phyloP scores from a whole-genome alignment of 1,284 basidiomycete species.

The Rugosomyces carneus region DNA sequence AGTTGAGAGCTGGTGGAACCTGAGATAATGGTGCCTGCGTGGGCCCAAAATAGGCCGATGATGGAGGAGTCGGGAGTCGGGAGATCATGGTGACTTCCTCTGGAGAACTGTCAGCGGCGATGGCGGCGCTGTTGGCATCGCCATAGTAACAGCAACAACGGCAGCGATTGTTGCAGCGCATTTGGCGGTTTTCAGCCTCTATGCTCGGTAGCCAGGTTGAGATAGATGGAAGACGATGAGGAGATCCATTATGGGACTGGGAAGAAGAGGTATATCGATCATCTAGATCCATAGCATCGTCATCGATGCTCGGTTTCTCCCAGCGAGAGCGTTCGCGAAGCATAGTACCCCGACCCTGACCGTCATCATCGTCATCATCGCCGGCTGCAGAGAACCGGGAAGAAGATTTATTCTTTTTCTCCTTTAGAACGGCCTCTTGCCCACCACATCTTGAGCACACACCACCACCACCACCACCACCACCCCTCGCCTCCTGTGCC shows the following conservation, averaged over 20 bases:
- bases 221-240: conserved; percentile 33
- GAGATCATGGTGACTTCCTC: conserved; percentile 13
- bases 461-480: not conserved
- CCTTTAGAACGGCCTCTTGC: too few species aligned
- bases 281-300: not conserved
- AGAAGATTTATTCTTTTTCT: too few species aligned
- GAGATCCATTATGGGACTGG: not conserved
- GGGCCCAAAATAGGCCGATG: conserved; percentile 36
- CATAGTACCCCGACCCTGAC: not conserved
- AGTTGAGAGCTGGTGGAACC: conserved; percentile 27
- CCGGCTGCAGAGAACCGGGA: too few species aligned
- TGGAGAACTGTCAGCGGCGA: not conserved
- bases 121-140: conserved; percentile 5
- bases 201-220: conserved; percentile 35
- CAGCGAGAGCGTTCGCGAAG: not conserved
- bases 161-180: conserved; percentile 25
- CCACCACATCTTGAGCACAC: conserved; percentile 16
- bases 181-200: conserved; percentile 6
- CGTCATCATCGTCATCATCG: not conserved
- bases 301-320: not conserved
- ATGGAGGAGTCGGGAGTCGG: conserved; percentile 40
- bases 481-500: not conserved
- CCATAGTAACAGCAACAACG: conserved; percentile 18
- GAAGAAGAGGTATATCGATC: not conserved
- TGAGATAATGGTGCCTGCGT: conserved; percentile 19